Conservation (phyloP, 208 protist genomes). For the Wallacemonas rigidus region DNA sequence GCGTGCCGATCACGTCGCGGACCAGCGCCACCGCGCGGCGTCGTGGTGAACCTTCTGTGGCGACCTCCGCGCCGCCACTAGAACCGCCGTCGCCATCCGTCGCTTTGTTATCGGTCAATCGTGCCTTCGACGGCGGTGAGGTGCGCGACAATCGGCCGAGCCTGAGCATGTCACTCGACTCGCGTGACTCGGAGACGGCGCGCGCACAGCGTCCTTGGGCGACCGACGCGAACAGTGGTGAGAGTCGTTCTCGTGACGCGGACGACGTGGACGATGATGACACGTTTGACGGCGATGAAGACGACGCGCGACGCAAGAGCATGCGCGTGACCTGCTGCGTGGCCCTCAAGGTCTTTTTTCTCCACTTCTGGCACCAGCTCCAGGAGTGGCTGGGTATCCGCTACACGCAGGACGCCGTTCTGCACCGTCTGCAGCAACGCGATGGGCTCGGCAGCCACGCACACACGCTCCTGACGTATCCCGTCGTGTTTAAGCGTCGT, state of each 20-base stretch:
- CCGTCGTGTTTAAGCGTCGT: neutral
- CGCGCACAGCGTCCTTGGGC: too few relatives aligned
- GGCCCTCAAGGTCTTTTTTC: neutral
- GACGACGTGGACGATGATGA: neutral
- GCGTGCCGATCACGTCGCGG: too few relatives aligned
- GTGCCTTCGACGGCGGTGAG: too few relatives aligned
- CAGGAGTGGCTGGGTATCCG: conserved; percentile 11
- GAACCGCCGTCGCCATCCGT: too few relatives aligned
- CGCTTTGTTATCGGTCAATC: too few relatives aligned
- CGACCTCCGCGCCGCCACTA: too few relatives aligned
- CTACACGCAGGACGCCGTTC: conserved; percentile 12
- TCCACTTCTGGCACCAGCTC: neutral
- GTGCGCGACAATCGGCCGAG: too few relatives aligned
- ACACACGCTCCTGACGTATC: conserved; percentile 20
- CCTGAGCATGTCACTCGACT: too few relatives aligned
- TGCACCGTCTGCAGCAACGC: conserved; percentile 13
- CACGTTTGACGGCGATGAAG: neutral
- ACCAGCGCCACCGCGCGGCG: too few relatives aligned
- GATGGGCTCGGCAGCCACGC: conserved; percentile 1
- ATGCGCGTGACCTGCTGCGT: neutral
- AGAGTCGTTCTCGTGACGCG: neutral
- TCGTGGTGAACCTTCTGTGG: too few relatives aligned
- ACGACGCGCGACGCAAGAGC: neutral
- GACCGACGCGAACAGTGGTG: too few relatives aligned
- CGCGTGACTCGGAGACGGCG: too few relatives aligned